Conservation (phyloP, 176 grass and related monocot species). For the Carex cristatella region DNA sequence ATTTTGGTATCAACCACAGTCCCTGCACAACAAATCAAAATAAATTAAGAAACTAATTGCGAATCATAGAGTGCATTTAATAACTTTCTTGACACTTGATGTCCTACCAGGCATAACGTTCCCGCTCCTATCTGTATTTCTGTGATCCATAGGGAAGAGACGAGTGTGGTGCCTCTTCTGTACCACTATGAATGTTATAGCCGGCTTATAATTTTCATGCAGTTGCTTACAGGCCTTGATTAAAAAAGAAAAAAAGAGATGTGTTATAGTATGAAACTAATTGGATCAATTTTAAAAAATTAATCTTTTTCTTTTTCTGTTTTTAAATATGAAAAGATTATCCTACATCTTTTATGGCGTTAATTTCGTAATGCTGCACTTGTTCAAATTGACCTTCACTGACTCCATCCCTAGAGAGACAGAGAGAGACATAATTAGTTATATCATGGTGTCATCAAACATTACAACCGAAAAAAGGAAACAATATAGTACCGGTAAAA, state of each 20-base stretch:
- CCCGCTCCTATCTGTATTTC: not conserved
- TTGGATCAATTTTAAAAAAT: not conserved
- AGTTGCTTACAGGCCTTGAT: conserved; percentile 58
- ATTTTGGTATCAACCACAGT: conserved; percentile 66
- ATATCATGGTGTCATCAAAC: not conserved
- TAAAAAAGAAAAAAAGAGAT: not conserved
- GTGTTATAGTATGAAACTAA: not conserved
- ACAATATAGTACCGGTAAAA: not conserved
- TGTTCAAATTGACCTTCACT: conserved; percentile 71
- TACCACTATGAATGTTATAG: conserved; percentile 72
- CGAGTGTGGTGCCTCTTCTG: conserved; percentile 84
- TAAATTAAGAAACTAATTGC: not conserved
- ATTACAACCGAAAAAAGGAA: not conserved
- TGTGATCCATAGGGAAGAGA: conserved; percentile 36
- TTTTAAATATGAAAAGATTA: not conserved
- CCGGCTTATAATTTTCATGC: conserved; percentile 36
- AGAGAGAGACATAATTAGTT: not conserved
- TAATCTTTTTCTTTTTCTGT: not conserved
- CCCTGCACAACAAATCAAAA: conserved; percentile 29
- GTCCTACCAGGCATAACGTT: conserved; percentile 51
- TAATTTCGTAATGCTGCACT: conserved; percentile 54
- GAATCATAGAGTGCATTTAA: not conserved
- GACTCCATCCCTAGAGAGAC: conserved; percentile 54
- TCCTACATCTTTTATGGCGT: conserved; percentile 34
- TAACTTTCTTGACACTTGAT: not conserved